Evolutionary conservation across 805 yeast species (phyloP).

Genomic region (Kodamaea kaohsiungensis): DNA sequence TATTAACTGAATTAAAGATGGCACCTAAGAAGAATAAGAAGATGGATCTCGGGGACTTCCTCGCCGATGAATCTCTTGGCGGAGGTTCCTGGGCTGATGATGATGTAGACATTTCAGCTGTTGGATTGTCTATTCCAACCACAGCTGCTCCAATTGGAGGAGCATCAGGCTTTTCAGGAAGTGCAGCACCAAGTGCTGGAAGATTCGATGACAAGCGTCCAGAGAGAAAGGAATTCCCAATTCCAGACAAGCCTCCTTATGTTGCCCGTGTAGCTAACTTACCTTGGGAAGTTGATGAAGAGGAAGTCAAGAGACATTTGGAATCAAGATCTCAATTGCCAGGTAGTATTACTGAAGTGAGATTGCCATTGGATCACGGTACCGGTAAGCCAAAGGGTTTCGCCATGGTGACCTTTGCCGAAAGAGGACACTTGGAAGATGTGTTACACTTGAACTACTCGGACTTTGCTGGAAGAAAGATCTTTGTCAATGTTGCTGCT

Average conservation of each 20-base stretch:
- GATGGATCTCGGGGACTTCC: conserved; percentile 86
- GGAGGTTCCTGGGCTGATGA: conserved; percentile 87
- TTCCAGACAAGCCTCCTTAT: conserved; percentile 91
- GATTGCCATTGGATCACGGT: conserved; percentile 67
- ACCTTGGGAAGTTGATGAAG: conserved; percentile 79
- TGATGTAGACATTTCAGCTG: conserved; percentile 66
- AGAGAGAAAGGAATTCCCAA: conserved; percentile 71
- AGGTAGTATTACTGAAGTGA: conserved; percentile 58
- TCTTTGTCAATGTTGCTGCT: conserved; percentile 59
- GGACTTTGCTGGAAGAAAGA: conserved; percentile 50
- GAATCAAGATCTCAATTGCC: conserved; percentile 54
- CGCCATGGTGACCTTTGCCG: conserved; percentile 53
- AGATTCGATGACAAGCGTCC: conserved; percentile 33
- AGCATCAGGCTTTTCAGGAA: conserved; percentile 8
- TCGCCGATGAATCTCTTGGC: conserved; percentile 72
- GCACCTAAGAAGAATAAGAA: conserved; percentile 59
- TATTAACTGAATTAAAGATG: conserved; percentile 10
- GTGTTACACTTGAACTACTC: conserved; percentile 48
- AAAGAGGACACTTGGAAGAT: conserved; percentile 49
- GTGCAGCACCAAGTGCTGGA: conserved; percentile 21
- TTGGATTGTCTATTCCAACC: conserved; percentile 50
- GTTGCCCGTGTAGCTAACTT: conserved; percentile 87
- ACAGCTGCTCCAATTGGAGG: conserved; percentile 20
- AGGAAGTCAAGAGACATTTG: conserved; percentile 59
- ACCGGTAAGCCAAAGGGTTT: conserved; percentile 64